A percentile compares a stretch with the other conserved stretches of the same genome.
These are phyloP conservation scores for Ogataea pini DNA, from an alignment of 805 yeast genomes.

Conservation along the genomic window DNA sequence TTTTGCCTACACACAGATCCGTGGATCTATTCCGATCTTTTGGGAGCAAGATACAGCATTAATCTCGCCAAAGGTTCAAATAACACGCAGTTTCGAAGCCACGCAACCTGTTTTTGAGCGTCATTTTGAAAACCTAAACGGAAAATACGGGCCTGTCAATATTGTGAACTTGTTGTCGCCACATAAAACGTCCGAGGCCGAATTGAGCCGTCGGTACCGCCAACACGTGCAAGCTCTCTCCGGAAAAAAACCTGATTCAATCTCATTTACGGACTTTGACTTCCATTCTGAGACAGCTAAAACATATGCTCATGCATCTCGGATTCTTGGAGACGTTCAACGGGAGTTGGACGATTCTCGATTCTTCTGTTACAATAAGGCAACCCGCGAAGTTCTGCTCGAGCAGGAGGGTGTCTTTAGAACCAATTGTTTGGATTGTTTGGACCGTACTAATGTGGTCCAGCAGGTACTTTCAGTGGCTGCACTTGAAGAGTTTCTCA, in stretches of 20 bases:
- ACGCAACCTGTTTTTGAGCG: constrained; percentile 85
- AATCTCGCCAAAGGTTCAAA: constrained; percentile 85
- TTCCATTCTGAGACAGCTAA: constrained; percentile 92
- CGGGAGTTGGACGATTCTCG: constrained; percentile 77
- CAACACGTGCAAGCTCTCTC: constrained; percentile 52
- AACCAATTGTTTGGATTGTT: constrained; percentile 91
- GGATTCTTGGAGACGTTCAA: constrained; percentile 61
- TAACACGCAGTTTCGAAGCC: constrained; percentile 88
- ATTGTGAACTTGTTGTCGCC: constrained; percentile 78
- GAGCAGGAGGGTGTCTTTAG: constrained; percentile 91
- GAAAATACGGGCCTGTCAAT: constrained; percentile 84
- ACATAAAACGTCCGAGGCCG: constrained; percentile 75
- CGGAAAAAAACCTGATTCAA: constrained; percentile 38
- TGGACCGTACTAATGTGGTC: constrained; percentile 89
- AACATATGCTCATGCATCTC: constrained; percentile 80
- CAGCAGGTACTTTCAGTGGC: constrained; percentile 79
- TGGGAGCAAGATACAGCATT: constrained; percentile 97
- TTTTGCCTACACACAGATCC: constrained; percentile 81
- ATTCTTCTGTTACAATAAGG: constrained; percentile 72
- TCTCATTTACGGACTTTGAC: constrained; percentile 80
- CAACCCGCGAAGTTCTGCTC: constrained; percentile 52
- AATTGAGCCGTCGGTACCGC: constrained; percentile 65
- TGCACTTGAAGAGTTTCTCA: constrained; percentile 59
- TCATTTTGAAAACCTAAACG: constrained; percentile 71
- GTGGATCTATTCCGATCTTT: constrained; percentile 94